Evolutionary conservation across 768 basidiomycete genomes (phyloP).

Genomic region (Tylopilus felleus): DNA sequence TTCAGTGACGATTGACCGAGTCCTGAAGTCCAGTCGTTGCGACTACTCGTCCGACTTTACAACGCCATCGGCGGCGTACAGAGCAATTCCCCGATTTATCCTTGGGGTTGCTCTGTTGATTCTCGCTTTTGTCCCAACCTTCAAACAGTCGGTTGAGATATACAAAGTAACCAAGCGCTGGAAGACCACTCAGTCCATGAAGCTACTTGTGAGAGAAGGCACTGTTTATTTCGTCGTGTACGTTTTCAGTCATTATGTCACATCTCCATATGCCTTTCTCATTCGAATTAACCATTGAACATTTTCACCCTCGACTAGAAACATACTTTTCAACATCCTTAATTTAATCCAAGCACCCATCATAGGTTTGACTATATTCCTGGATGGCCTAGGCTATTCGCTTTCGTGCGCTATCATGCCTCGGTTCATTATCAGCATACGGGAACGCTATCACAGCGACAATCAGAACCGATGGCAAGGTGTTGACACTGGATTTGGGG

Average conservation of each 20-base stretch:
- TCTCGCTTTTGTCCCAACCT: not conserved
- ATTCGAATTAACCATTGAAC: too few relatives aligned
- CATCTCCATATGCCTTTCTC: too few relatives aligned
- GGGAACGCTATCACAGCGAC: not conserved
- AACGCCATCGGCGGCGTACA: too few relatives aligned
- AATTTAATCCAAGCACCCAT: too few relatives aligned
- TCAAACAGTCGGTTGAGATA: not conserved
- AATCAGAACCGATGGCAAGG: too few relatives aligned
- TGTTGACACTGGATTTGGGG: too few relatives aligned
- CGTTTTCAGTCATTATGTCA: not conserved
- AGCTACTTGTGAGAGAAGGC: constrained; percentile 4
- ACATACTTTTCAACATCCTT: not conserved
- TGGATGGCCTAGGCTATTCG: not conserved
- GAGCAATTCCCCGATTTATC: not conserved
- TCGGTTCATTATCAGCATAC: constrained; percentile 4
- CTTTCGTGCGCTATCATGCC: not conserved
- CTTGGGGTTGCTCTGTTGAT: not conserved
- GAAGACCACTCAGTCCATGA: constrained; percentile 8
- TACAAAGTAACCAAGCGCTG: constrained; percentile 7
- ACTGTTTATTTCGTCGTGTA: constrained; percentile 10
- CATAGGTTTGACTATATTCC: too few relatives aligned
- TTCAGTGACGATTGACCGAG: too few relatives aligned
- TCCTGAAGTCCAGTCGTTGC: too few relatives aligned
- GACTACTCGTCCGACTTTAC: too few relatives aligned
- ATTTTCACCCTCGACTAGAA: not conserved